Percentiles rank a stretch among this genome's conserved stretches.
Conservation (phyloP, 768 basidiomycete species). For the Naganishia randhawae region DNA sequence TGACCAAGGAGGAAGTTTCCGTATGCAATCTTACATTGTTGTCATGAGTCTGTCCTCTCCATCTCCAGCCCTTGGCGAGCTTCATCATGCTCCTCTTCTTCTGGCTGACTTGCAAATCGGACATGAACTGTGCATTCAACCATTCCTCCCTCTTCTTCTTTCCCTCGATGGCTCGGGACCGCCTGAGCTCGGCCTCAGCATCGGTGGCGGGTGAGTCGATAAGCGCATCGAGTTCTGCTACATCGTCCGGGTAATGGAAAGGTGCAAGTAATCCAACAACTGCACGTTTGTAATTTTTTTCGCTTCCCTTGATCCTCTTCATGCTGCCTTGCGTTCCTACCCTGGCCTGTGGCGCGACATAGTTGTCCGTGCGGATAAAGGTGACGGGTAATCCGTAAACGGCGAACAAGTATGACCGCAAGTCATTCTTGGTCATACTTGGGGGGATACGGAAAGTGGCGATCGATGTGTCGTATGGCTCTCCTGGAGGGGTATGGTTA, state of each 20-base stretch:
- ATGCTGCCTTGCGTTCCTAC: conserved; percentile 29
- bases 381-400: conserved; percentile 86
- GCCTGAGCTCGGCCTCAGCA: conserved; percentile 13
- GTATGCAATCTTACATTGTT: conserved; percentile 53
- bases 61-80: conserved; percentile 45
- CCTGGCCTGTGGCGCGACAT: conserved; percentile 60
- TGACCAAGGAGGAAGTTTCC: too few relatives aligned
- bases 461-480: conserved; percentile 88
- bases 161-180: conserved; percentile 49
- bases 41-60: conserved; percentile 41
- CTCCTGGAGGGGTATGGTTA: conserved; percentile 69
- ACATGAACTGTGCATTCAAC: conserved; percentile 63
- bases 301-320: conserved; percentile 33
- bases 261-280: conserved; percentile 87
- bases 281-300: conserved; percentile 75
- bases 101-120: conserved; percentile 51
- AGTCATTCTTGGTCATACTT: conserved; percentile 86
- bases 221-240: conserved; percentile 66
- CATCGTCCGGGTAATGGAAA: conserved; percentile 81
- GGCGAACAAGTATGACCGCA: conserved; percentile 75
- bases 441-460: conserved; percentile 86
- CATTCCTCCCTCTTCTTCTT: conserved; percentile 56
- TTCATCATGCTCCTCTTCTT: conserved; percentile 49
- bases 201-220: conserved; percentile 18
- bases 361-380: conserved; percentile 93